Evolutionary conservation across 176 grass and related monocot genomes (phyloP), one percentile per base, ranked within the genome.

Genomic region (Cenchrus fungigraminus): DNA sequence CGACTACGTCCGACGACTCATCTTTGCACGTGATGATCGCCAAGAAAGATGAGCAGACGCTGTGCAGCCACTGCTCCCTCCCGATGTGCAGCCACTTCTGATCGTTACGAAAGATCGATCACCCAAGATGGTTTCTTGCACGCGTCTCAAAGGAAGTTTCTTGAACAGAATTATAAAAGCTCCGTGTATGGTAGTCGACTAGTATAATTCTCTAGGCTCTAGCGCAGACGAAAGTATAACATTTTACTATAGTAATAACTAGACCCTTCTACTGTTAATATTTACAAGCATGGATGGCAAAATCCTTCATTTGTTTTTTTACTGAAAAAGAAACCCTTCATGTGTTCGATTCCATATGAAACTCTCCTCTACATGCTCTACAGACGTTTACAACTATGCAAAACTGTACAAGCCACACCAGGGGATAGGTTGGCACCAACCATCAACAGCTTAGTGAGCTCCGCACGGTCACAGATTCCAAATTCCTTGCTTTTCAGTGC

Each of bases 401-500:
- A 74, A 83, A 87, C 84, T 87, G 89, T 86, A 87, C 84, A 90
- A 32, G 28, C 49, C 56, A 71, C 74, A 43, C 17, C 47, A 55
- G 45, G 77, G 22, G 6, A 80, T 31, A 28, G 64, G 53, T 60
- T 77, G 13, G 69, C 75, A 50, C 1, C 11, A 22, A 42, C 25
- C 53, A 62, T 63, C 62, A 77, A 77, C 25, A 42, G 9, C 56
- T 67, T 1, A 12, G 42, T 46, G 17, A 81, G 53, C 66, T 43
- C 40, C 13, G 15, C 28, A 49, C 8, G 34, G 44, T 99, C 72
- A 99, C 90, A 94, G 86, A 82, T 94, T 92, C 83, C 83, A 90
- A 83, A 95, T 92, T 64, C 97, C 91, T 44, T 88, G 89, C 45
- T 84, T 98, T 77, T 98, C 90, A 0, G 87, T 94, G 20, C 91